Base-by-base conservation (phyloP, 495 filamentous ascomycete genomes). In the Clohesyomyces aquaticus region DNA sequence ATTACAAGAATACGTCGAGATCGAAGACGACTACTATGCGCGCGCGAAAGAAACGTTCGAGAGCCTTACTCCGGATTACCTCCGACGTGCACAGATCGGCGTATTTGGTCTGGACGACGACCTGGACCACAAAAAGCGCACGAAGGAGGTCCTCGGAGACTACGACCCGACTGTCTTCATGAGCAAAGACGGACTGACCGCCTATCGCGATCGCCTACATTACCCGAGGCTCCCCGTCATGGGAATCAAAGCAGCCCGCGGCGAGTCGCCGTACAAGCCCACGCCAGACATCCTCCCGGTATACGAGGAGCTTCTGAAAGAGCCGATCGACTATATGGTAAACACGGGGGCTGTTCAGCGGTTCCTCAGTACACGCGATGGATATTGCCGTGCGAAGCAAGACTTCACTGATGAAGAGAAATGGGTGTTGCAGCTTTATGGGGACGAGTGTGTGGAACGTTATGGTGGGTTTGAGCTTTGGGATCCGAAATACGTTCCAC, bases 361-460 rank as follows among this genome's bases (percentile, higher is more conserved):
- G n/a, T n/a, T n/a, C n/a, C n/a, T n/a, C n/a, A n/a, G n/a, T n/a
- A n/a, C n/a, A n/a, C n/a, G n/a, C n/a, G n/a, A n/a, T n/a, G n/a
- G n/a, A n/a, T n/a, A n/a, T n/a, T n/a, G n/a, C n/a, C n/a, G n/a
- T n/a, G n/a, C n/a, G n/a, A n/a, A n/a, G n/a, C n/a, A 29, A 9
- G 14, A 21, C 14, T 26, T 59, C 38, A 48, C 14, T 27, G 25
- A 11, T 4, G 66, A 64, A 50, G 55, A 68, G 2, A 28, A 45
- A 3, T 68, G 66, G 66, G 55, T 55, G 29, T 23, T 68, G 49
- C 41, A 64, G 47, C 28, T 68, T 35, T 68, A 68, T 52, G 55
- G 29, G 1, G 66, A 68, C 2, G 66, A 68, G 56, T 56, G 47
- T 35, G 55, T 68, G 55, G 66, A 68, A 55, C 23, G 38, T 4